These are phyloP conservation scores for Helichrysum umbraculigerum DNA, from an alignment of 129 eudicot genomes.

Conservation along the genomic window DNA sequence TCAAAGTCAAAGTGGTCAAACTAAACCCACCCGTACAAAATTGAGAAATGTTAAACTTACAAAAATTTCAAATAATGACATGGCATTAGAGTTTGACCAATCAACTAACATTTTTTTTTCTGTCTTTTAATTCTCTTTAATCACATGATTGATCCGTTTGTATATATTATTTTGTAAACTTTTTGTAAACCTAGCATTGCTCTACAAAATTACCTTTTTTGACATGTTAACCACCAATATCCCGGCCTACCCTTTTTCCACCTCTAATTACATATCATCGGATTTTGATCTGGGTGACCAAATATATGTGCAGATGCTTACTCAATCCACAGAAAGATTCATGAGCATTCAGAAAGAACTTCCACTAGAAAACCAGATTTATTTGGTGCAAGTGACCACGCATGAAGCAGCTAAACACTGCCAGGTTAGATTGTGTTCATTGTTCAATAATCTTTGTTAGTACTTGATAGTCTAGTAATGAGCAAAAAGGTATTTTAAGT, in stretches of 20 bases:
- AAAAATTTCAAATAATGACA: too few relatives aligned
- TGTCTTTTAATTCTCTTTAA: too few relatives aligned
- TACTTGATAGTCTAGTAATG: conserved; percentile 13
- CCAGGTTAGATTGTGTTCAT: conserved; percentile 45
- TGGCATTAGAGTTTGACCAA: too few relatives aligned
- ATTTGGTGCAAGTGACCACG: conserved; percentile 74
- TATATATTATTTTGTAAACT: too few relatives aligned
- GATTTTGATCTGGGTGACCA: background rate
- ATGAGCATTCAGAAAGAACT: conserved; percentile 65
- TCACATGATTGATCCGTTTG: too few relatives aligned
- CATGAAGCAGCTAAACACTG: conserved; percentile 69
- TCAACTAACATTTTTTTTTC: too few relatives aligned
- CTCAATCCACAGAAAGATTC: conserved; percentile 74
- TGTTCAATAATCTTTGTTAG: background rate
- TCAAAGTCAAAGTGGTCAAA: background rate
- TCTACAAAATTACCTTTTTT: background rate
- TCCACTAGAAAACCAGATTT: conserved; percentile 50
- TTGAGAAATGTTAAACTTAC: too few relatives aligned
- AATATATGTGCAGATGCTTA: conserved; percentile 61
- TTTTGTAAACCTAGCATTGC: too few relatives aligned
- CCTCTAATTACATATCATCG: background rate
- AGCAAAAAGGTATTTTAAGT: conserved; percentile 12
- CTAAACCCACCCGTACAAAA: background rate
- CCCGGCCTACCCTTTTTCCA: background rate
- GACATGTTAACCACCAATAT: background rate